Evolutionary conservation across 345 rosid genomes (phyloP), one percentile per base, ranked within the genome.

Genomic region (Pugionium dolabratum): DNA sequence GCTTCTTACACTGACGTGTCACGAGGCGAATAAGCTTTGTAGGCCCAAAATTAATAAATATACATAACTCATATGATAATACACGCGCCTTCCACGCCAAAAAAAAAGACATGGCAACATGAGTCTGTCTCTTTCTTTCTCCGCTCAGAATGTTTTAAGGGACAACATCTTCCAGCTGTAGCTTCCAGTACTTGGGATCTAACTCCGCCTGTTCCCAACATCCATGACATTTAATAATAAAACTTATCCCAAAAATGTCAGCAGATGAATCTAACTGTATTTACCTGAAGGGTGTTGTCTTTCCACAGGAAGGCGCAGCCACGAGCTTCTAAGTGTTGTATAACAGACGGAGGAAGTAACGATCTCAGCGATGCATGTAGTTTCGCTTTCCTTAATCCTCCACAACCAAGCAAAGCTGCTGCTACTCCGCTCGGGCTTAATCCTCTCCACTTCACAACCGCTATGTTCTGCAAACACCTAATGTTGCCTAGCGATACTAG

Each of bases 381-480:
- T 63, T 80, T 80, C 59, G 59, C 79, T 78, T 80, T 80, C 43
- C 73, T 75, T 57, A 78, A 43, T 35, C 76, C 76, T 69, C 76
- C 64, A 62, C 82, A 81, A 3, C 80, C 82, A 35, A 81, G 42
- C 64, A 81, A 51, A 1, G 76, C 80, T 49, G 82, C 82, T 69
- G 80, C 78, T 61, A 81, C 76, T 39, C 84, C 84, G 10, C 74
- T 78, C 39, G 82, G 72, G 50, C 78, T 78, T 63, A 81, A 54
- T 10, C 78, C 84, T 0, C 54, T 49, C 59, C 62, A 36, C 31
- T 75, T 80, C 65, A 81, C 78, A 2, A 76, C 71, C 29, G 82
- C 74, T 73, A 78, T 72, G 53, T 49, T 78, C 66, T 81, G 80
- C 18, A 81, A 64, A 56, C 78, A 50, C 39, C 71, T 71, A n/a